Percentiles rank a stretch among this genome's conserved stretches.
Evolutionary conservation across 306 rosid species (phyloP).

Genomic region (Citrullus mucosospermus): DNA sequence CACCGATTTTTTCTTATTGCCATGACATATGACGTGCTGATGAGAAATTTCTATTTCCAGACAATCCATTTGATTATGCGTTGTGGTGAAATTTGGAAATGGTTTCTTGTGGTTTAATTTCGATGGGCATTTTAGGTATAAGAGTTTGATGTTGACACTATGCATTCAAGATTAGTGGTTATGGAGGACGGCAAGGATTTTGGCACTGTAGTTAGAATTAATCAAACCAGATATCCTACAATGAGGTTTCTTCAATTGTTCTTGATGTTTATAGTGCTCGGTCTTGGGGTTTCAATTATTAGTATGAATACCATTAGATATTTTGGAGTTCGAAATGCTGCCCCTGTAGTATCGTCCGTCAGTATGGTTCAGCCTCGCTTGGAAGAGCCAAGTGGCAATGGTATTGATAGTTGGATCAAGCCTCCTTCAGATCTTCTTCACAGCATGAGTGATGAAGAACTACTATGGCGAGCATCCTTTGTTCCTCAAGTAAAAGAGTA

Average conservation of each 20-base stretch:
- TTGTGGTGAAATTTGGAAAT: background rate
- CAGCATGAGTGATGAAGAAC: slow-evolving; percentile 62
- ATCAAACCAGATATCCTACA: slow-evolving; percentile 52
- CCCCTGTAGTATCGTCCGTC: slow-evolving; percentile 27
- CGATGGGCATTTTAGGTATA: background rate
- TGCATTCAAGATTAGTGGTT: slow-evolving; percentile 43
- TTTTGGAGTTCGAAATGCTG: slow-evolving; percentile 42
- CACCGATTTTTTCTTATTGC: background rate
- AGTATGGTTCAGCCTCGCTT: slow-evolving; percentile 34
- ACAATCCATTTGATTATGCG: background rate
- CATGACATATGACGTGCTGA: background rate
- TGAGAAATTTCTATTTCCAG: background rate
- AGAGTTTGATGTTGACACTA: background rate
- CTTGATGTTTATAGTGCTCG: slow-evolving; percentile 49
- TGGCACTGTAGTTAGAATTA: slow-evolving; percentile 22
- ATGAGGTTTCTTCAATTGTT: slow-evolving; percentile 58
- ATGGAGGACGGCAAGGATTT: slow-evolving; percentile 82
- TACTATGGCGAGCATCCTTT: slow-evolving; percentile 76
- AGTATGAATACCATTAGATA: slow-evolving; percentile 62
- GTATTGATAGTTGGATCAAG: slow-evolving; percentile 51
- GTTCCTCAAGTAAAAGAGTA: slow-evolving; percentile 44
- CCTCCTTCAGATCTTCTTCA: slow-evolving; percentile 61
- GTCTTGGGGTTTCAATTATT: slow-evolving; percentile 57
- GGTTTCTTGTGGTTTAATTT: background rate
- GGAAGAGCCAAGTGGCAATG: slow-evolving; percentile 25